These are phyloP conservation scores for Gossypium schwendimanii DNA, from an alignment of 441 rosid species.

Conservation along the genomic window DNA sequence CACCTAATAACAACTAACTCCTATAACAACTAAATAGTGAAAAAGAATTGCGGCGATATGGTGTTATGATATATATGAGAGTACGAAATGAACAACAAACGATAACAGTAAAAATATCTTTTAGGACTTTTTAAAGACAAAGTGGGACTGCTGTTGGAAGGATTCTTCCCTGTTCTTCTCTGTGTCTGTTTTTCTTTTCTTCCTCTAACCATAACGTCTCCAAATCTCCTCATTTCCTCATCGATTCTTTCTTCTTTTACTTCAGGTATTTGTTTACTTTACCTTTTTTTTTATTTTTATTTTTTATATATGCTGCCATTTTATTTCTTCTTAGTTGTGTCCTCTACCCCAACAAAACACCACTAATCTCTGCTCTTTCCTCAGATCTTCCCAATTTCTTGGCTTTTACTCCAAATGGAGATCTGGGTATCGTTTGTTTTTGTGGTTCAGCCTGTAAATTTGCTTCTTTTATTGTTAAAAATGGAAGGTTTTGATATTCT, in stretches of 20 bases:
- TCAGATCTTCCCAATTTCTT: slow-evolving; percentile 41
- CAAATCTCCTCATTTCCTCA: slow-evolving; percentile 24
- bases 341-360: background rate
- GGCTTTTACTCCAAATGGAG: slow-evolving; percentile 19
- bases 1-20: too few relatives aligned
- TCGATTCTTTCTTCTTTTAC: slow-evolving; percentile 8
- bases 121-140: background rate
- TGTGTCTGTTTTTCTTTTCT: background rate
- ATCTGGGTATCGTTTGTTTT: slow-evolving; percentile 27
- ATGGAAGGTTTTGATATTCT: background rate
- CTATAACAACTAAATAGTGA: too few relatives aligned
- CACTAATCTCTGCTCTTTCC: slow-evolving; percentile 6
- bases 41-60: too few relatives aligned
- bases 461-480: slow-evolving; percentile 7
- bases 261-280: slow-evolving; percentile 20
- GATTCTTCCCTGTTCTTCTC: background rate
- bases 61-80: too few relatives aligned
- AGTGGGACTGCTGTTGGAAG: slow-evolving; percentile 1
- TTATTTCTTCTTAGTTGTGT: background rate
- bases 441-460: slow-evolving; percentile 16
- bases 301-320: background rate
- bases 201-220: slow-evolving; percentile 23
- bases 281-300: background rate
- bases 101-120: background rate
- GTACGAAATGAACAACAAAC: slow-evolving; percentile 14